These are phyloP conservation scores for Diaporthe batatas DNA, from an alignment of 2,329 filamentous ascomycete genomes.

Conservation along the genomic window DNA sequence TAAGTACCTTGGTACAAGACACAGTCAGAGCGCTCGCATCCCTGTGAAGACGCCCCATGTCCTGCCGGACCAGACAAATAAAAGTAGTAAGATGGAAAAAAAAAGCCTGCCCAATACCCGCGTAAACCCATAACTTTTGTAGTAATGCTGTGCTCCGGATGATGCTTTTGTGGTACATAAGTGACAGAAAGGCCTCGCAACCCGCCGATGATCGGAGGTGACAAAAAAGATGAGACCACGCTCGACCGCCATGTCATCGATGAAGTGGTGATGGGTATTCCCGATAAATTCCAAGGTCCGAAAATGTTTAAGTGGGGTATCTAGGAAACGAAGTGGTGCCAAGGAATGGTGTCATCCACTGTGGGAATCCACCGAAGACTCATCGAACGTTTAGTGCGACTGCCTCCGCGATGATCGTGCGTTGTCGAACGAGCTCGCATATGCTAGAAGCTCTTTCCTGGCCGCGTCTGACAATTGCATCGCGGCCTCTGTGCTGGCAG, in stretches of 20 bases:
- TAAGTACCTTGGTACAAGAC: conserved; percentile 22
- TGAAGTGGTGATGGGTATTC: conserved; percentile 34
- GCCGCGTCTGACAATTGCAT: conserved; percentile 80
- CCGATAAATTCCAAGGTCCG: conserved; percentile 36
- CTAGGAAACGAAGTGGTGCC: conserved; percentile 57
- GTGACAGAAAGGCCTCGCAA: conserved; percentile 34
- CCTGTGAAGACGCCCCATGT: conserved; percentile 28
- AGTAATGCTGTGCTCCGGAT: conserved; percentile 49
- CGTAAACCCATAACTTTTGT: conserved; percentile 46
- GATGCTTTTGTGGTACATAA: conserved; percentile 46
- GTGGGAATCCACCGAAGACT: conserved; percentile 45
- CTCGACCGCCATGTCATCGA: conserved; percentile 25
- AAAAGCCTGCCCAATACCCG: conserved; percentile 39
- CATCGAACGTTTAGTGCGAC: conserved; percentile 60
- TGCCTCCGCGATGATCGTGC: conserved; percentile 73
- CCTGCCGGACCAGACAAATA: conserved; percentile 26
- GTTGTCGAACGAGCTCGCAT: conserved; percentile 91
- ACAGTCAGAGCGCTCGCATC: conserved; percentile 23
- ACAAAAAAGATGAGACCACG: conserved; percentile 32
- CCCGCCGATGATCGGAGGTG: conserved; percentile 34
- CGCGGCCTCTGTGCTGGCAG: conserved; percentile 63
- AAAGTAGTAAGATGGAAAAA: conserved; percentile 36
- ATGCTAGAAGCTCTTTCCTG: conserved; percentile 83
- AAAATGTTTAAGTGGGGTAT: conserved; percentile 46
- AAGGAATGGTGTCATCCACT: conserved; percentile 31